phyloP scores from a whole-genome alignment of 2,329 filamentous ascomycete genomes.

The Ceratocystis harringtonii region DNA sequence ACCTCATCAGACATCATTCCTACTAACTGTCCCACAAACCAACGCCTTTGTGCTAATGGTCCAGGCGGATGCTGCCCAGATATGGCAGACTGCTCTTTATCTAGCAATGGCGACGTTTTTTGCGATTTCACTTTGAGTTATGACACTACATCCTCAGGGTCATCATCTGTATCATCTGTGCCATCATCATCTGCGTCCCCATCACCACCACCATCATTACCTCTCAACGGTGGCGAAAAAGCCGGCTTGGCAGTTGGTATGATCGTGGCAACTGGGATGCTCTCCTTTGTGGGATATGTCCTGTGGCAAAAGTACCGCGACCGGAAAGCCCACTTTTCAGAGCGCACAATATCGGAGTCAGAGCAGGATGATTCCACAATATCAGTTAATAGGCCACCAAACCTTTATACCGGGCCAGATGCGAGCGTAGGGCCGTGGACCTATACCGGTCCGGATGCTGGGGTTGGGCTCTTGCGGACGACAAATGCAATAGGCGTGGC shows the following conservation, averaged over 20 bases:
- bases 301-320: conserved; percentile 27
- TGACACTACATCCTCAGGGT: conserved; percentile 22
- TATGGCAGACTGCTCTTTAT: conserved; percentile 30
- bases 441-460: conserved; percentile 21
- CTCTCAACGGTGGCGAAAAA: conserved; percentile 33
- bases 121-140: conserved; percentile 25
- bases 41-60: conserved; percentile 31
- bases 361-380: not conserved
- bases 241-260: conserved; percentile 43
- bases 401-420: conserved; percentile 31
- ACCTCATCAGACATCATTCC: conserved; percentile 23
- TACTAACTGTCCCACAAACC: conserved; percentile 32
- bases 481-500: conserved; percentile 26
- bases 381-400: conserved; percentile 20
- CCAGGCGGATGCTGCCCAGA: conserved; percentile 35
- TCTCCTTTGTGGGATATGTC: conserved; percentile 24
- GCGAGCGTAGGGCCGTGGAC: conserved; percentile 35
- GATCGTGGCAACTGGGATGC: conserved; percentile 30
- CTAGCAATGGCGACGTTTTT: conserved; percentile 28
- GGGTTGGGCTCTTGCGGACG: conserved; percentile 18
- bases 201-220: conserved; percentile 19
- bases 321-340: conserved; percentile 18
- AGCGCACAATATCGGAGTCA: conserved; percentile 13
- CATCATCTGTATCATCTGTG: not conserved
- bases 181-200: conserved; percentile 13